Base-by-base conservation (phyloP, 2,329 filamentous ascomycete species). In the Sclerotinia nivalis region DNA sequence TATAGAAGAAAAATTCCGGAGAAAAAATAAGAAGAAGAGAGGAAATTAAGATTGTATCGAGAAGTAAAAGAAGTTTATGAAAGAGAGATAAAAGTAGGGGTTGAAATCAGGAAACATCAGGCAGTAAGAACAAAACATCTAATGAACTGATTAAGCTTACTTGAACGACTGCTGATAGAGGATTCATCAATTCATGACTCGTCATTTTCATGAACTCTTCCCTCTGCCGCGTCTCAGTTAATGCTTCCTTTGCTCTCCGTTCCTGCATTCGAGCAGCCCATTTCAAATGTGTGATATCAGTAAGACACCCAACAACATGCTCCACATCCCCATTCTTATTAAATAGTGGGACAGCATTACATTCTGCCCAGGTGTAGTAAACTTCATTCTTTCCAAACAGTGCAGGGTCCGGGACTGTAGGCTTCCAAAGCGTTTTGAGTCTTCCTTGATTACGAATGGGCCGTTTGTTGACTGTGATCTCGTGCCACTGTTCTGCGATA, bases 121-220 rank as follows among this genome's bases (percentile, higher is more conserved):
- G 37, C 37, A 40, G 37, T 40, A 13, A 40, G 37, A 40, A 12
- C 37, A 40, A 37, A 37, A 37, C 8, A 1, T 40, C 13, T 40
- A 40, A 40, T 40, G 37, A 40, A 13, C 37, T 9, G 10, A 40
- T 40, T 40, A 40, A 40, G 37, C 37, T 13, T 91, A 89, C 77
- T 91, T 89, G 49, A 40, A 58, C 40, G 7, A 55, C 50, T 43
- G 49, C 59, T 12, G 49, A 55, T 3, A 69, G 37, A 20, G 47
- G 49, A 34, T 56, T 56, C 60, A 47, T 56, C 56, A 59, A 43
- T 66, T 59, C 60, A 40, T 59, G 70, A 43, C 85, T 87, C 2
- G 85, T 86, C 81, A 92, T 92, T 78, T 93, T 91, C 76, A 93
- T 92, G 74, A 93, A 93, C 72, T 91, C 91, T 74, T 93, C 90